Evolutionary conservation across 441 rosid genomes (phyloP).

Genomic region (Biscutella laevigata): DNA sequence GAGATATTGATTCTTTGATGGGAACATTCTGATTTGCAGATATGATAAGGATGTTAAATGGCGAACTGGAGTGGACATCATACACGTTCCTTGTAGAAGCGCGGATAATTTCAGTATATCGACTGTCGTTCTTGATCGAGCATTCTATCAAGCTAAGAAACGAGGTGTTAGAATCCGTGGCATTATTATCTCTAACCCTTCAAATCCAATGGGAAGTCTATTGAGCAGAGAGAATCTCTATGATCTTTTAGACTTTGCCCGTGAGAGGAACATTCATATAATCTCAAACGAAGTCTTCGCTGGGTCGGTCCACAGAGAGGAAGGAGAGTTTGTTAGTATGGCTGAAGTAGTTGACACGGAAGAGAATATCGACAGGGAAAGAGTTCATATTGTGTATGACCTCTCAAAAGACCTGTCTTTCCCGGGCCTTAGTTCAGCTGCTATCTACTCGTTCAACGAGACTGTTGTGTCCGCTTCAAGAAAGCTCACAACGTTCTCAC

Average conservation of each 20-base stretch:
- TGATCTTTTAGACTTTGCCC: conserved; percentile 68
- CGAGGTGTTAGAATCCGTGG: conserved; percentile 78
- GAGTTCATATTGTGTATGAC: conserved; percentile 65
- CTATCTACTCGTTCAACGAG: conserved; percentile 57
- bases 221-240: conserved; percentile 48
- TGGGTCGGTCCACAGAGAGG: conserved; percentile 41
- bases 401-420: conserved; percentile 67
- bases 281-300: conserved; percentile 66
- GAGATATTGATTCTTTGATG: not conserved
- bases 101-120: conserved; percentile 58
- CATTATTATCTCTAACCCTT: conserved; percentile 66
- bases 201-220: conserved; percentile 65
- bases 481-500: conserved; percentile 56
- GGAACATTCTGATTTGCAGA: conserved; percentile 31
- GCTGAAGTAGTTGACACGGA: conserved; percentile 55
- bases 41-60: conserved; percentile 75
- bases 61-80: conserved; percentile 82
- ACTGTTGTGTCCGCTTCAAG: conserved; percentile 48
- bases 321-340: conserved; percentile 58
- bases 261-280: conserved; percentile 76
- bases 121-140: conserved; percentile 68
- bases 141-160: conserved; percentile 74
- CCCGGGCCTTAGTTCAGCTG: conserved; percentile 53
- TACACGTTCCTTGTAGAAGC: conserved; percentile 77
- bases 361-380: conserved; percentile 43